These are phyloP conservation scores for Kondoa malvinella DNA, from an alignment of 768 basidiomycete species.

Conservation along the genomic window DNA sequence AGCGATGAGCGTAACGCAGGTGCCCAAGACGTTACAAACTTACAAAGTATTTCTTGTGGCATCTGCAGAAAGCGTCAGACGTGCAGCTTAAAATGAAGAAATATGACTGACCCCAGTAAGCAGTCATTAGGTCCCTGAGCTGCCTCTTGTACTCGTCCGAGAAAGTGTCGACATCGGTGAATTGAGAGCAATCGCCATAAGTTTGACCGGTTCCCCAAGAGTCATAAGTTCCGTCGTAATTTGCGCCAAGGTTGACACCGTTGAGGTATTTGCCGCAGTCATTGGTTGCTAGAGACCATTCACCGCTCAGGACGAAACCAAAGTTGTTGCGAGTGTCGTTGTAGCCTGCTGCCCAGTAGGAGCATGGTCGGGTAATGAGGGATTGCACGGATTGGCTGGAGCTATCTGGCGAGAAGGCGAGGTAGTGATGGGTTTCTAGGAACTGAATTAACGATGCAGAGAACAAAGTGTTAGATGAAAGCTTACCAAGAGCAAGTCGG, in stretches of 20 bases:
- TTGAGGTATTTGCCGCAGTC: conserved; percentile 42
- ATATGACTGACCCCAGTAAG: conserved; percentile 37
- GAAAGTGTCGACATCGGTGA: conserved; percentile 62
- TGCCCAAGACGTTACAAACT: no score
- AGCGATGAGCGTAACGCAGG: no score
- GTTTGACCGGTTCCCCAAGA: conserved; percentile 20
- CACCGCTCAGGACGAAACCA: conserved; percentile 67
- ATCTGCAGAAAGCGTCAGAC: conserved; percentile 44
- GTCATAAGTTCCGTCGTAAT: conserved; percentile 47
- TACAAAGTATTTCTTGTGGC: conserved; percentile 56
- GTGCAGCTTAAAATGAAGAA: not conserved
- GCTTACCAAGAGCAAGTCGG: conserved; percentile 46
- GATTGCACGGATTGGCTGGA: not conserved
- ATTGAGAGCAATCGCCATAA: conserved; percentile 49
- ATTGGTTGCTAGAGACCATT: conserved; percentile 68
- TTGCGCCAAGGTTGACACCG: conserved; percentile 43
- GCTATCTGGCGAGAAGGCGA: conserved; percentile 1
- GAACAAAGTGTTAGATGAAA: not conserved
- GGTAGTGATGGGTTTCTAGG: conserved; percentile 16
- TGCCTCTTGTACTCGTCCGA: conserved; percentile 43
- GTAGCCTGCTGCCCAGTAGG: conserved; percentile 49
- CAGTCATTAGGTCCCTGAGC: conserved; percentile 82
- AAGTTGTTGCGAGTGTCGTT: conserved; percentile 63
- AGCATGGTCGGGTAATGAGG: conserved; percentile 40
- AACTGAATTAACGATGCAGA: not conserved